Conservation (phyloP, 192 early-diverging fungal genomes). For the Gonapodya prolifera region DNA sequence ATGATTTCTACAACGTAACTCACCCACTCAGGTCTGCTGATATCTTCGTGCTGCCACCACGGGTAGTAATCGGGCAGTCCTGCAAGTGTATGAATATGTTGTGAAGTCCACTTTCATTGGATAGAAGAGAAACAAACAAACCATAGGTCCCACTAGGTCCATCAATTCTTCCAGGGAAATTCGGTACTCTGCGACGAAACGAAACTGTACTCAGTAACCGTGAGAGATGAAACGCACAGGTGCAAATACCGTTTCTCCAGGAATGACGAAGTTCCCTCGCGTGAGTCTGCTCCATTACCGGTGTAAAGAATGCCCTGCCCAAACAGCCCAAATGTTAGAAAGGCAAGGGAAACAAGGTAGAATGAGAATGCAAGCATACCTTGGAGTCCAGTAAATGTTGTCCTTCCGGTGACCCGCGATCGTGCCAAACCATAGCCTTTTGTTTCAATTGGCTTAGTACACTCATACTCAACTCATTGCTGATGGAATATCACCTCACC, state of each 20-base stretch:
- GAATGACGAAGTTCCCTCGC: constrained; percentile 8
- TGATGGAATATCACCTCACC: background rate
- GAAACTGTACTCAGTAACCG: background rate
- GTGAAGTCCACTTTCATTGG: no score
- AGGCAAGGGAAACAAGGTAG: background rate
- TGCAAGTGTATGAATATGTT: background rate
- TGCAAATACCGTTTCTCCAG: constrained; percentile 6
- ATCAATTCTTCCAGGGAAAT: background rate
- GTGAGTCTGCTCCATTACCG: constrained; percentile 6
- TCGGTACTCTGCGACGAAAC: background rate
- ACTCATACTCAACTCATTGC: no score
- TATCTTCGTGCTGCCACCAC: background rate
- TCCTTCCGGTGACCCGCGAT: constrained; percentile 2
- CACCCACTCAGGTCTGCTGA: background rate
- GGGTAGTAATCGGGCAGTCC: background rate
- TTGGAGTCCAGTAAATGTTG: constrained; percentile 13
- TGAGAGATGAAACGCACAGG: background rate
- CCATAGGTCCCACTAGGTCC: background rate
- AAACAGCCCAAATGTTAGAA: background rate
- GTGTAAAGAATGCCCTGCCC: constrained; percentile 1
- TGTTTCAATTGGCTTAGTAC: no score
- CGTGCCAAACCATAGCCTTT: constrained; percentile 9
- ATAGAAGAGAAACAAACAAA: background rate
- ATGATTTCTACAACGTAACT: background rate
- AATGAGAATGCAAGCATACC: background rate